A percentile compares a stretch with the other conserved stretches of the same genome.
Conservation (phyloP, 331 rosid genomes). For the Acacia pycnantha region DNA sequence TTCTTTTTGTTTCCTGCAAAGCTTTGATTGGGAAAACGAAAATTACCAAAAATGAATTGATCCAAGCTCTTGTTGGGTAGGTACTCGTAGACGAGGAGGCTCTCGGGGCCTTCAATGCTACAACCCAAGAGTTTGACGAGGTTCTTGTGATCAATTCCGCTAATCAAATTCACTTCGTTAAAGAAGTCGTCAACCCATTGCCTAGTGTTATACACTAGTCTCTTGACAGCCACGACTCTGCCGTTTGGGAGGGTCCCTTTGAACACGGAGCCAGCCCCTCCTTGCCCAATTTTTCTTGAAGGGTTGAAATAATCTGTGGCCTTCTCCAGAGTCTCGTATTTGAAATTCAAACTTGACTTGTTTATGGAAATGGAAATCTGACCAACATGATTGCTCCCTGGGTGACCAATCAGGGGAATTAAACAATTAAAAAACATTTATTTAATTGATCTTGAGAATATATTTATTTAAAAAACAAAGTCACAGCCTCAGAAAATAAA, state of each 20-base stretch:
- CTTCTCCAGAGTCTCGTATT: conserved; percentile 75
- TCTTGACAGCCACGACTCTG: conserved; percentile 72
- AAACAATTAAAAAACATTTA: background rate
- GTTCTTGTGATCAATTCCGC: conserved; percentile 77
- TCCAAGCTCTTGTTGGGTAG: conserved; percentile 72
- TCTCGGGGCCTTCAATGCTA: conserved; percentile 98
- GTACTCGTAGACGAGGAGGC: conserved; percentile 82
- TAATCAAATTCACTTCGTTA: conserved; percentile 85
- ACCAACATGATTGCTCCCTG: conserved; percentile 41
- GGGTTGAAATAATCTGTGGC: conserved; percentile 72
- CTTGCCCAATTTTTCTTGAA: conserved; percentile 77
- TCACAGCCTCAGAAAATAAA: conserved; percentile 4
- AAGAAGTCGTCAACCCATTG: conserved; percentile 97
- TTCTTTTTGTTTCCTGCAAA: background rate
- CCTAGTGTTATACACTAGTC: conserved; percentile 77
- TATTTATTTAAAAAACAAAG: too few species aligned
- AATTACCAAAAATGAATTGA: conserved; percentile 72
- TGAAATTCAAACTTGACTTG: conserved; percentile 61
- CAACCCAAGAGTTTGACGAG: conserved; percentile 84
- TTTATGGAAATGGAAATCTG: conserved; percentile 40
- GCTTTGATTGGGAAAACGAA: background rate
- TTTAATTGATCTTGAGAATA: background rate
- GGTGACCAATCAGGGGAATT: conserved; percentile 2
- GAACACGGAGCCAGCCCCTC: conserved; percentile 86
- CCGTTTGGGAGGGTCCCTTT: conserved; percentile 74